Base-by-base conservation (phyloP, 768 basidiomycete genomes). In the Kwoniella pini region DNA sequence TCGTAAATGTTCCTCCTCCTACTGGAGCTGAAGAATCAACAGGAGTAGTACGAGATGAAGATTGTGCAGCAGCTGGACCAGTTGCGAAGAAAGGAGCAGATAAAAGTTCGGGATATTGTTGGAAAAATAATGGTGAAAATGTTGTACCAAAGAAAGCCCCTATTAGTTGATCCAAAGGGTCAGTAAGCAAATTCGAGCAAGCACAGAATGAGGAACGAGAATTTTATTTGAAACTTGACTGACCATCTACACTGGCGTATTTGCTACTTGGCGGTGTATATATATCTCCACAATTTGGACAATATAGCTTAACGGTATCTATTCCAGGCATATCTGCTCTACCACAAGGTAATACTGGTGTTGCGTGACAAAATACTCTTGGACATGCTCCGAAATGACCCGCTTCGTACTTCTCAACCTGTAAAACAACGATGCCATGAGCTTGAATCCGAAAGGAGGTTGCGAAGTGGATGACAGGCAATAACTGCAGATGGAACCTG, bases 71-170 rank as follows among this genome's bases (percentile, higher is more conserved):
- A 15, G 57, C 43, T 19, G 64, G 40, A 15, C 61, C 54, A n/a
- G 55, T 26, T 40, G 72, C 15, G 85, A 86, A 93, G 81, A 92
- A 97, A 1, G 94, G 91, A 24, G 91, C 90, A 0, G 94, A 90
- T 9, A 91, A 86, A n/a, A 94, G 84, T 76, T 95, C 92, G 24
- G 90, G 89, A 81, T 95, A 98, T 64, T 90, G 93, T 76, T 98
- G 93, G 84, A 98, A 98, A 81, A 98, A 95, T 24, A 99, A 83
- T 72, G 97, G 93, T 1, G 94, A 83, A 78, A 99, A 99, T n/a
- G 95, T 97, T 0, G 95, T 98, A 21, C 96, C 96, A 81, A 99
- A 99, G 81, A 97, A 99, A 11, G 96, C 96, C 64, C 95, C 94
- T 97, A 59, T 13, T 19, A 26, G 7, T 36, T 30, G 21, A 19